These are phyloP conservation scores for Neurospora sp. DNA, from an alignment of 2,329 filamentous ascomycete genomes.

Conservation along the genomic window DNA sequence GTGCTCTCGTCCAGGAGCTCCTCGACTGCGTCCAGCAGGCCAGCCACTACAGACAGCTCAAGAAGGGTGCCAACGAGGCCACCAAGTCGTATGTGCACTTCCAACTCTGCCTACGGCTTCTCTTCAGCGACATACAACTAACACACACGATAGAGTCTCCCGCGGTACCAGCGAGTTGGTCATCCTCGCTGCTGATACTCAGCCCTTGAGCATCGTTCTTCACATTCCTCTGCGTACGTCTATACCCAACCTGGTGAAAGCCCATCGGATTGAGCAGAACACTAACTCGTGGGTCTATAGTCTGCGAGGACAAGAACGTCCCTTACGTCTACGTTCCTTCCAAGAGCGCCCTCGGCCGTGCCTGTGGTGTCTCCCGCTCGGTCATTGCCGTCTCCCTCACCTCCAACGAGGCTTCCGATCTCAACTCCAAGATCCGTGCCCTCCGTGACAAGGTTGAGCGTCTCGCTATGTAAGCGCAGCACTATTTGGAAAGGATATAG, in stretches of 20 bases:
- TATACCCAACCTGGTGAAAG: background rate
- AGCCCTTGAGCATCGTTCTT: constrained; percentile 76
- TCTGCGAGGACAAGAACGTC: constrained; percentile 70
- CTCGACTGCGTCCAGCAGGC: constrained; percentile 55
- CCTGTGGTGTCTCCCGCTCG: constrained; percentile 77
- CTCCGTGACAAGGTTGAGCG: constrained; percentile 95
- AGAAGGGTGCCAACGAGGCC: constrained; percentile 61
- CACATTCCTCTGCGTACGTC: constrained; percentile 62
- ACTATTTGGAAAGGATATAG: background rate
- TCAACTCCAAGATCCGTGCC: constrained; percentile 76
- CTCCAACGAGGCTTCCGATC: constrained; percentile 81
- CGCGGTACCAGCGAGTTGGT: constrained; percentile 85
- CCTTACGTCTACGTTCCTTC: constrained; percentile 57
- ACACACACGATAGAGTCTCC: constrained; percentile 18
- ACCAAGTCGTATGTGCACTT: constrained; percentile 18
- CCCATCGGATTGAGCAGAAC: background rate
- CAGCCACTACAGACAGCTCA: constrained; percentile 49
- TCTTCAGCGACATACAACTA: background rate
- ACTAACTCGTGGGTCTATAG: background rate
- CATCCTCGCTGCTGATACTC: constrained; percentile 80
- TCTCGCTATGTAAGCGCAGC: constrained; percentile 64
- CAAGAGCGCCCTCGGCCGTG: constrained; percentile 79
- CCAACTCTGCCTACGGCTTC: background rate
- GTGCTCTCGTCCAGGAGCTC: constrained; percentile 67
- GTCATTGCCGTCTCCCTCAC: constrained; percentile 87